phyloP scores from a whole-genome alignment of 768 basidiomycete genomes.

The Leccinum rimulosum region DNA sequence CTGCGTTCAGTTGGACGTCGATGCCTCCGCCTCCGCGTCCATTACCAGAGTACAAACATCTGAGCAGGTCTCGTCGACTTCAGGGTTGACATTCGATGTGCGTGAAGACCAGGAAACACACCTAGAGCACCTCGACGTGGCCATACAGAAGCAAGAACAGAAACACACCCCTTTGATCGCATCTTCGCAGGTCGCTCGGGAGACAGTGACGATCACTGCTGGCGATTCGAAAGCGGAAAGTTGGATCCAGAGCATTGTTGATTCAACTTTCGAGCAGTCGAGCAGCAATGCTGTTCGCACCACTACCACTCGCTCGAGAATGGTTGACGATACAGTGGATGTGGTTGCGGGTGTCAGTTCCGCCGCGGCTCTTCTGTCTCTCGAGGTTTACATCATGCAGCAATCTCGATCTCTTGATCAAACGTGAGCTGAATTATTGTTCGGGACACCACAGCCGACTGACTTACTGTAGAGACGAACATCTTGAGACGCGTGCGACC shows the following conservation, averaged over 20 bases:
- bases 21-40: neutral
- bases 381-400: neutral
- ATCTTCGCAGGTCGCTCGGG: neutral
- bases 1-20: neutral
- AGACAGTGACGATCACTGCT: neutral
- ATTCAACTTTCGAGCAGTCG: neutral
- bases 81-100: neutral
- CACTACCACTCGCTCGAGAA: neutral
- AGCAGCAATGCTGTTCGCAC: neutral
- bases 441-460: neutral
- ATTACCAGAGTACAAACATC: neutral
- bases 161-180: neutral
- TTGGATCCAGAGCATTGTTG: neutral
- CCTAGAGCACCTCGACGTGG: neutral
- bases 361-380: neutral
- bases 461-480: neutral
- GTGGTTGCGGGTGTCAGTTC: neutral
- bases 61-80: neutral
- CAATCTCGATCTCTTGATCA: neutral
- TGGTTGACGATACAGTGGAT: neutral
- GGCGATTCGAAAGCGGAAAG: neutral
- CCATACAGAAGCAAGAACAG: neutral
- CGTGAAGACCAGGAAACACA: neutral
- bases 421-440: neutral
- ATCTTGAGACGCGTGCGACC: neutral